These are phyloP conservation scores for Phycomyces blakesleeanus DNA, from an alignment of 192 early-diverging fungal species.

Conservation along the genomic window DNA sequence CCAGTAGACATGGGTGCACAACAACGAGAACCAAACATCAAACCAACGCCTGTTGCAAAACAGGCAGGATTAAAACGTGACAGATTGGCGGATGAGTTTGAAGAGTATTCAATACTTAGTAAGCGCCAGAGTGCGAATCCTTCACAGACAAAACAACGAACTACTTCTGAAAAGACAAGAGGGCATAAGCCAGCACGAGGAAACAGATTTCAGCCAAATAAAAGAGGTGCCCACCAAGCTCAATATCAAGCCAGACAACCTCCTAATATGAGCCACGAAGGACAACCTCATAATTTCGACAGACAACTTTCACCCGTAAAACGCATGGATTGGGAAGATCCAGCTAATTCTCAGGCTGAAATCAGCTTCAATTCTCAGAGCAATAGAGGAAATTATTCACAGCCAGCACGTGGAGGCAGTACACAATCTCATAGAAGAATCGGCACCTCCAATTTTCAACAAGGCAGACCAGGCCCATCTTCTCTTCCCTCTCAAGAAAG, in stretches of 20 bases:
- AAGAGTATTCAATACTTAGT: slow-evolving; percentile 25
- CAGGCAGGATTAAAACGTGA: slow-evolving; percentile 8
- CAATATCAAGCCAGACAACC: not conserved
- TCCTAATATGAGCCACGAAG: not conserved
- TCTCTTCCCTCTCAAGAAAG: slow-evolving; percentile 2
- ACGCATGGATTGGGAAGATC: not conserved
- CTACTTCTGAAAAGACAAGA: not conserved
- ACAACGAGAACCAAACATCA: not conserved
- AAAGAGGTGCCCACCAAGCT: not conserved
- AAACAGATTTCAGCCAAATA: not conserved
- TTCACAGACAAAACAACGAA: not conserved
- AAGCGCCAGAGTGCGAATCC: slow-evolving; percentile 6
- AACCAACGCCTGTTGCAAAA: not conserved
- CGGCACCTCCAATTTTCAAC: not conserved
- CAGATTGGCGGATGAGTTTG: slow-evolving; percentile 22
- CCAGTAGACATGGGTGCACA: not conserved
- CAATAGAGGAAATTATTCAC: not conserved
- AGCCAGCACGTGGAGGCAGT: slow-evolving; percentile 2
- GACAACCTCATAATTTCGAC: not conserved
- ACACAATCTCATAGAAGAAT: slow-evolving; percentile 1
- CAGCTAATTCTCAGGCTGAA: not conserved
- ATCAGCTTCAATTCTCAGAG: not conserved
- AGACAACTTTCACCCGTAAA: not conserved
- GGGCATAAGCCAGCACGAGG: not conserved
- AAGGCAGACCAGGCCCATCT: slow-evolving; percentile 4